These are phyloP conservation scores for Penicillium sp. DNA, from an alignment of 2,329 filamentous ascomycete genomes.

Conservation along the genomic window DNA sequence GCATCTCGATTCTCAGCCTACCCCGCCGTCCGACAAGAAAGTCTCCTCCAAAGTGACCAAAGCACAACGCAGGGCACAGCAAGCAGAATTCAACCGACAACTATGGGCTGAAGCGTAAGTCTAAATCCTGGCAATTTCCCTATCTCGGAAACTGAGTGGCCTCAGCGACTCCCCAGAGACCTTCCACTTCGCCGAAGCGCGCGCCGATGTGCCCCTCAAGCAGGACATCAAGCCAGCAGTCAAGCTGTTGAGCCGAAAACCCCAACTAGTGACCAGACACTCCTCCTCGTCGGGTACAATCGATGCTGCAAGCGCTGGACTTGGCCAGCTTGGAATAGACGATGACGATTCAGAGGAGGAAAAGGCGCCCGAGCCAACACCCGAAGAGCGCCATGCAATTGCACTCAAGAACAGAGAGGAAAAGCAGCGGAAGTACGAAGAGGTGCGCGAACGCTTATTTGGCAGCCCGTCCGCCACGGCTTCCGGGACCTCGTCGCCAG, in stretches of 20 bases:
- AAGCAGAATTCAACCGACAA: constrained; percentile 79
- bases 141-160: not conserved
- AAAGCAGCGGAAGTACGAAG: constrained; percentile 87
- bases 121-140: not conserved
- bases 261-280: constrained; percentile 64
- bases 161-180: constrained; percentile 71
- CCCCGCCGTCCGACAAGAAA: constrained; percentile 47
- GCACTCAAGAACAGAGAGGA: constrained; percentile 81
- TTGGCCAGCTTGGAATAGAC: constrained; percentile 52
- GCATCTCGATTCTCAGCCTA: constrained; percentile 40
- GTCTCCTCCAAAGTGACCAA: constrained; percentile 62
- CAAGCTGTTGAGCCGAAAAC: constrained; percentile 82
- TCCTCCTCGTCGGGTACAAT: constrained; percentile 39
- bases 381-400: constrained; percentile 75
- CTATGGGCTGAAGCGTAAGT: constrained; percentile 84
- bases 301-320: constrained; percentile 44
- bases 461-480: constrained; percentile 54
- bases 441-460: constrained; percentile 84
- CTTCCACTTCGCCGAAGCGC: constrained; percentile 72
- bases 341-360: constrained; percentile 69
- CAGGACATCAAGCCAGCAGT: constrained; percentile 77
- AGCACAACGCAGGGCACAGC: constrained; percentile 75
- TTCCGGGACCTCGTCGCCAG: constrained; percentile 63
- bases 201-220: constrained; percentile 63
- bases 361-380: constrained; percentile 64